Base-by-base conservation (phyloP, 192 early-diverging fungal species). In the Umbelopsis sp. region DNA sequence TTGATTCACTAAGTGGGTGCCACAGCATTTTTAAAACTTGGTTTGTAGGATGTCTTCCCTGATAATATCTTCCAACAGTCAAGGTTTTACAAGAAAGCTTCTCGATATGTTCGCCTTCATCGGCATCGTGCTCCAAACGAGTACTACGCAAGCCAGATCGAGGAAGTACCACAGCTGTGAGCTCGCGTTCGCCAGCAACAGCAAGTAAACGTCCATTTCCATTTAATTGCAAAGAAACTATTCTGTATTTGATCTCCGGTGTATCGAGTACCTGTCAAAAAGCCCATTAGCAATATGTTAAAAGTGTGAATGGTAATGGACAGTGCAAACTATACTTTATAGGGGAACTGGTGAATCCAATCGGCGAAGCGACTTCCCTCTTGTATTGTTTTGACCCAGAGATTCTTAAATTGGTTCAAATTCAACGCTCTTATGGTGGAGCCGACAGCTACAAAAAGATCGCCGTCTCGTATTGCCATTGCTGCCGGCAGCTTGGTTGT, bases 1-100 rank as follows among this genome's bases (percentile, higher is more conserved):
- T 81, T n/a, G 66, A 80, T 33, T 89, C 82, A 55, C 90, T 92
- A 68, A 94, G 76, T 22, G 92, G 89, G 53, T 95, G 94, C 94
- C 94, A 96, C 30, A 82, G 81, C 11, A 88, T 87, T 67, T 95
- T 91, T 7, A 84, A 79, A 5, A 91, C 80, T 5, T 83, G 82
- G 30, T 61, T 61, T 48, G 80, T 80, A 20, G 80, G 68, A 10
- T 61, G 49, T 6, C 18, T 20, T 22, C 45, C n/a, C 47, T 71
- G 71, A 51, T 74, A 64, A 47, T 52, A 69, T 15, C 15, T 20
- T 30, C 80, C 80, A 53, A 82, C 44, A 30, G 45, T 47, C 3
- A 79, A 69, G 21, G 68, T 67, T 18, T 72, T 68, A 58, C 77
- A 76, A 27, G 67, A 48, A n/a, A 69, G 30, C 64, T 46, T 74